phyloP scores from a whole-genome alignment of 1,284 basidiomycete genomes.

The Rhizoctonia solani region DNA sequence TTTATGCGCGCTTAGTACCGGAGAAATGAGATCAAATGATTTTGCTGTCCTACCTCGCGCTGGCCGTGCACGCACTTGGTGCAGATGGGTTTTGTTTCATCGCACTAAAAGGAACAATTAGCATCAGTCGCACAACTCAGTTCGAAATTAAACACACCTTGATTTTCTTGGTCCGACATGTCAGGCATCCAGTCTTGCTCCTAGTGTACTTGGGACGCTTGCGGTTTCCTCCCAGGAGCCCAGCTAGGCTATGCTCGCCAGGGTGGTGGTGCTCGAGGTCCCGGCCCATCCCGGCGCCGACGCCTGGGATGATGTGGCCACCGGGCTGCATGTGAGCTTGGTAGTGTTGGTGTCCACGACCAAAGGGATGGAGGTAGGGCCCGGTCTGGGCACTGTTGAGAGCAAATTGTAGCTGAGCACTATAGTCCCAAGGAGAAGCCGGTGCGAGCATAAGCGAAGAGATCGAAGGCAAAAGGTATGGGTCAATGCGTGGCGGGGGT shows the following conservation, averaged over 20 bases:
- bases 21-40: constrained; percentile 10
- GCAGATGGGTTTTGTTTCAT: constrained; percentile 79
- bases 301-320: constrained; percentile 28
- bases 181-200: constrained; percentile 82
- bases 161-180: constrained; percentile 83
- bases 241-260: constrained; percentile 31
- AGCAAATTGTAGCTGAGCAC: constrained; percentile 28
- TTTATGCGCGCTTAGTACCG: constrained; percentile 13
- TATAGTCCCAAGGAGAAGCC: constrained; percentile 30
- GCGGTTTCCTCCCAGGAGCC: constrained; percentile 45
- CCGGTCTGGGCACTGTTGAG: constrained; percentile 27
- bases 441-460: constrained; percentile 29
- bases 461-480: constrained; percentile 32
- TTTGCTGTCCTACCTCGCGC: constrained; percentile 60
- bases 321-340: constrained; percentile 28
- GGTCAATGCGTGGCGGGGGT: constrained; percentile 28
- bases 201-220: constrained; percentile 85
- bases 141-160: constrained; percentile 58
- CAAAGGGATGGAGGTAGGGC: constrained; percentile 25
- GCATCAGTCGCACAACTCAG: constrained; percentile 7
- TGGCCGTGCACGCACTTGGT: constrained; percentile 78
- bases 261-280: constrained; percentile 33
- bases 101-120: constrained; percentile 57
- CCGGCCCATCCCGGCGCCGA: constrained; percentile 21
- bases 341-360: constrained; percentile 31